phyloP scores from a whole-genome alignment of 768 basidiomycete species.

The Mycena capillaripes region DNA sequence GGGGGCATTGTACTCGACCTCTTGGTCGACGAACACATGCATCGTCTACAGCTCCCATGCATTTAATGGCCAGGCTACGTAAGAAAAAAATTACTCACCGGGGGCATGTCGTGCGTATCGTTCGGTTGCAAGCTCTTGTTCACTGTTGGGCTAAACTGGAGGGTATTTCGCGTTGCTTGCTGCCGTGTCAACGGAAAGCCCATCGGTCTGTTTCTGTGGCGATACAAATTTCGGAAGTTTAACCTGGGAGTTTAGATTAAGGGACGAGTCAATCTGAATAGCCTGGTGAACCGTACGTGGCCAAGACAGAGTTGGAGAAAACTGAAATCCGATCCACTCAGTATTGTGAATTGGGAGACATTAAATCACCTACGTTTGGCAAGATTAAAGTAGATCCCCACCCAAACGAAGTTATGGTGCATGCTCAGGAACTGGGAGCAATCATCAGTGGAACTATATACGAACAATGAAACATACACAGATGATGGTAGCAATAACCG shows the following conservation, averaged over 20 bases:
- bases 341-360: slow-evolving; percentile 1
- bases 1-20: slow-evolving; percentile 22
- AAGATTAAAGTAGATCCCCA: no score
- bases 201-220: slow-evolving; percentile 10
- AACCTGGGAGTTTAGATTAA: slow-evolving; percentile 12
- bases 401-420: no score
- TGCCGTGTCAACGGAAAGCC: slow-evolving; percentile 16
- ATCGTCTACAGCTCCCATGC: slow-evolving; percentile 9
- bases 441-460: no score
- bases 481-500: no score
- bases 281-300: slow-evolving; percentile 15
- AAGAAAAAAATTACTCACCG: neutral
- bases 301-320: slow-evolving; percentile 23
- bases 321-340: slow-evolving; percentile 7
- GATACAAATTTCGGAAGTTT: slow-evolving; percentile 28
- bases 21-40: slow-evolving; percentile 28
- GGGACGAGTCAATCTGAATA: neutral
- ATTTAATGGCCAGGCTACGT: neutral
- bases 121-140: neutral
- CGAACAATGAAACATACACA: no score
- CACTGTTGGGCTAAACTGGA: neutral
- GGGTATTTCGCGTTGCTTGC: neutral
- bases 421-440: no score
- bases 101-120: neutral
- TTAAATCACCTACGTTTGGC: no score